These are phyloP conservation scores for Galium porrigens DNA, from an alignment of 305 asterid genomes.

Conservation along the genomic window DNA sequence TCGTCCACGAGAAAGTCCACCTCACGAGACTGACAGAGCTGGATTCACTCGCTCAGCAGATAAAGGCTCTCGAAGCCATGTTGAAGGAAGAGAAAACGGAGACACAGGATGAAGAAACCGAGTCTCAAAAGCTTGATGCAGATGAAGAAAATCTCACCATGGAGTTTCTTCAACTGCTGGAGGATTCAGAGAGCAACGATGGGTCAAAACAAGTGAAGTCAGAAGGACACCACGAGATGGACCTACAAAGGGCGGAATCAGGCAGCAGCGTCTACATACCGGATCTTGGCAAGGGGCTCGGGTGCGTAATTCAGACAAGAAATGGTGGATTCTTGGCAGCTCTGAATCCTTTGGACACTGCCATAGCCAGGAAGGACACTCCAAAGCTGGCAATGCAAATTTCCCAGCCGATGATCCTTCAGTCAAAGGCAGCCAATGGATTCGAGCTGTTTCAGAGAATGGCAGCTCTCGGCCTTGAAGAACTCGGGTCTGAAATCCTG, in stretches of 20 bases:
- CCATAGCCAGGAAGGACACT: constrained; percentile 32
- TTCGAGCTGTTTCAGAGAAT: constrained; percentile 56
- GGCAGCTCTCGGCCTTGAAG: constrained; percentile 55
- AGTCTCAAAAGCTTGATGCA: constrained; percentile 45
- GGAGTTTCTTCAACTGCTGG: constrained; percentile 76
- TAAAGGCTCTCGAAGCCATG: constrained; percentile 75
- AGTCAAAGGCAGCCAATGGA: constrained; percentile 30
- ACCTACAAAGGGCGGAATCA: constrained; percentile 19
- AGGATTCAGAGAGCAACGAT: constrained; percentile 29
- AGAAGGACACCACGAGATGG: constrained; percentile 19
- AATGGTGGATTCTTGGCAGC: constrained; percentile 77
- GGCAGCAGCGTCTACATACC: constrained; percentile 29
- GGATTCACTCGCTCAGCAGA: constrained; percentile 73
- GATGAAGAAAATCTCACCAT: constrained; percentile 72
- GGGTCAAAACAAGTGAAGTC: constrained; percentile 13
- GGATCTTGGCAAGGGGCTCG: constrained; percentile 78
- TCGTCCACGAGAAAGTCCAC: constrained; percentile 59
- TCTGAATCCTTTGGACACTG: constrained; percentile 47
- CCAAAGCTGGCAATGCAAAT: constrained; percentile 81
- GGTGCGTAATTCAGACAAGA: constrained; percentile 68
- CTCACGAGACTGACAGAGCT: constrained; percentile 50
- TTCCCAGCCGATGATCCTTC: constrained; percentile 50
- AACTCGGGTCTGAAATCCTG: constrained; percentile 38
- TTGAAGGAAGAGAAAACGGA: constrained; percentile 35
- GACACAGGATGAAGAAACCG: constrained; percentile 33